A percentile compares a stretch with the other conserved stretches of the same genome.
phyloP scores from a whole-genome alignment of 495 filamentous ascomycete species.

The Penicillium verhagenii region DNA sequence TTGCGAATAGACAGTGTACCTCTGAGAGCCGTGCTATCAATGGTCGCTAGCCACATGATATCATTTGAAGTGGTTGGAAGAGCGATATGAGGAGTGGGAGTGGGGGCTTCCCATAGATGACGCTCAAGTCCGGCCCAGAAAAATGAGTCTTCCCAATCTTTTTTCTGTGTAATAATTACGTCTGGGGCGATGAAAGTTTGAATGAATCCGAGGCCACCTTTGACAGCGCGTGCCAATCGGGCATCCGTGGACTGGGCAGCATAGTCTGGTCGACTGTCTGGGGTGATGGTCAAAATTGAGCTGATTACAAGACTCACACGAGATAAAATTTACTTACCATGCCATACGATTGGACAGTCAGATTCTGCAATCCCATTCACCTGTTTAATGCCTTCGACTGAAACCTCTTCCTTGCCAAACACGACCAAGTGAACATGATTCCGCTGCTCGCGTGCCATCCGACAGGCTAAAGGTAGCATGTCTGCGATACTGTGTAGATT shows the following conservation, averaged over 20 bases:
- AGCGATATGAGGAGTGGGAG: constrained; percentile 58
- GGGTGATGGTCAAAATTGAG: constrained; percentile 12
- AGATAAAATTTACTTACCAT: constrained; percentile 38
- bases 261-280: constrained; percentile 52
- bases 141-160: constrained; percentile 44
- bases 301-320: background rate
- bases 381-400: constrained; percentile 47
- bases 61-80: constrained; percentile 61
- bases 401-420: constrained; percentile 54
- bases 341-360: constrained; percentile 53
- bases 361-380: constrained; percentile 47
- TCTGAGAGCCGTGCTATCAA: constrained; percentile 69
- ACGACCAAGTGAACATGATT: constrained; percentile 55
- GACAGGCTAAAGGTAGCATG: constrained; percentile 54
- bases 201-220: constrained; percentile 42
- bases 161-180: constrained; percentile 49
- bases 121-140: constrained; percentile 54
- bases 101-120: constrained; percentile 40
- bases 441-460: constrained; percentile 44
- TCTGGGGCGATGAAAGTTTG: constrained; percentile 48
- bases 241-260: constrained; percentile 45
- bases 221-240: constrained; percentile 52
- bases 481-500: constrained; percentile 50
- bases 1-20: constrained; percentile 41
- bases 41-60: constrained; percentile 71